Conservation (phyloP, 2,329 filamentous ascomycete species). For the Talaromyces rugulosus region DNA sequence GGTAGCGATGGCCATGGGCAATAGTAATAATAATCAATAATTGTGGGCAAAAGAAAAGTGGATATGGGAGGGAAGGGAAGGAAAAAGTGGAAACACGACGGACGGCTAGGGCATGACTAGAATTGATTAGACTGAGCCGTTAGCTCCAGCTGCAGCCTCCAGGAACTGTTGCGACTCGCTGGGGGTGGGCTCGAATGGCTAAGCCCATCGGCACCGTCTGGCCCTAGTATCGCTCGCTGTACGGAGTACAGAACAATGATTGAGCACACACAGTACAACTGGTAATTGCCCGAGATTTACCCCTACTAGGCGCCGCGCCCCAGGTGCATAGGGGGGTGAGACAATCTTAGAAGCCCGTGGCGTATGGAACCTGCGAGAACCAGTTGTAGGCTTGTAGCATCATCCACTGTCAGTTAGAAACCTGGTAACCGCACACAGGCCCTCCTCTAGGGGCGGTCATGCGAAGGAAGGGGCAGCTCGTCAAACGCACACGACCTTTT, state of each 20-base stretch:
- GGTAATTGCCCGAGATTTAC: neutral
- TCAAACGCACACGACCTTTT: neutral
- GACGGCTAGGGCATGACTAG: neutral
- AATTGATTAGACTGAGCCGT: neutral
- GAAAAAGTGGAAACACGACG: constrained; percentile 1
- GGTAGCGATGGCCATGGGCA: neutral
- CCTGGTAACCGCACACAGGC: neutral
- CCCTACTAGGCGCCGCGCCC: neutral
- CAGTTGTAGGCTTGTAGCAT: neutral
- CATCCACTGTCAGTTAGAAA: neutral
- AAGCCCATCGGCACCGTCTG: constrained; percentile 3
- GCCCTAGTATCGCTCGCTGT: constrained; percentile 8
- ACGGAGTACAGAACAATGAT: neutral
- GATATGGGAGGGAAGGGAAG: neutral
- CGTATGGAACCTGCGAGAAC: neutral
- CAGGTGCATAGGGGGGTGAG: neutral
- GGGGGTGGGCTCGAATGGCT: neutral
- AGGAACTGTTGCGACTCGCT: constrained; percentile 8
- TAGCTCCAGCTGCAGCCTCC: neutral
- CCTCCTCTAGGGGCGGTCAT: neutral
- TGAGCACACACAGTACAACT: neutral
- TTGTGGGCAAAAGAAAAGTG: neutral
- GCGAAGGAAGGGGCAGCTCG: neutral
- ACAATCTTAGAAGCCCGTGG: neutral
- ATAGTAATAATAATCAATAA: neutral